Base-by-base conservation (phyloP, 148 eudicot species). In the Vaccinium corymbosum region DNA sequence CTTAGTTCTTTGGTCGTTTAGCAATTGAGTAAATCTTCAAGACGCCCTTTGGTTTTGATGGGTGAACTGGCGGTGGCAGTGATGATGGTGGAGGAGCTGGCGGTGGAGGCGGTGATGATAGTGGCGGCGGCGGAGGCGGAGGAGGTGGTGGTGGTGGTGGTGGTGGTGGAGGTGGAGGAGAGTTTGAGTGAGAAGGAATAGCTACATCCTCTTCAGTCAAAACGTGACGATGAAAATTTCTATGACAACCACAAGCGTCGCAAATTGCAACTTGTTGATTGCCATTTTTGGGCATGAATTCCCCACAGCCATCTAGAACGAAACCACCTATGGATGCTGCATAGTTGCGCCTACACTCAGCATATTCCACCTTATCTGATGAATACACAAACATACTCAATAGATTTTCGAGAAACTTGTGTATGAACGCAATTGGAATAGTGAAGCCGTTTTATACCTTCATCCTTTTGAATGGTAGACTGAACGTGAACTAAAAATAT, bases 241-340 rank as follows among this genome's bases (percentile, higher is more conserved):
- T 56, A 32, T 79, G 81, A 55, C 81, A 79, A 55, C 66, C 62
- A 19, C 66, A 79, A 35, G 64, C 66, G 17, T 29, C 49, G 6
- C 81, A 79, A 19, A 78, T 3, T 27, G 20, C 25, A 46, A 17
- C 62, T 51, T 29, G 62, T 29, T 53, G 15, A 10, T 3, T 32
- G 7, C 27, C 49, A 12, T 27, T 29, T 32, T 32, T 57, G 6
- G 68, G 81, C 22, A 55, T 79, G 66, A 79, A 79, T 29, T 79
- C 49, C 4, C 68, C 66, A 55, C 49, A 79, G 3, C 81, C 50
- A 5, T 55, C 81, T 3, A 79, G 12, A 19, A 55, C 25, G 0
- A 27, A 79, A 35, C 25, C 66, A 16, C 61, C 62, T 11, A 55
- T 3, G 2, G 81, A 52, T 1, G 81, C 81, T 1, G 81, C 81